phyloP scores from a whole-genome alignment of 1,139 yeast genomes.

The Oligophagozyma castellii region DNA sequence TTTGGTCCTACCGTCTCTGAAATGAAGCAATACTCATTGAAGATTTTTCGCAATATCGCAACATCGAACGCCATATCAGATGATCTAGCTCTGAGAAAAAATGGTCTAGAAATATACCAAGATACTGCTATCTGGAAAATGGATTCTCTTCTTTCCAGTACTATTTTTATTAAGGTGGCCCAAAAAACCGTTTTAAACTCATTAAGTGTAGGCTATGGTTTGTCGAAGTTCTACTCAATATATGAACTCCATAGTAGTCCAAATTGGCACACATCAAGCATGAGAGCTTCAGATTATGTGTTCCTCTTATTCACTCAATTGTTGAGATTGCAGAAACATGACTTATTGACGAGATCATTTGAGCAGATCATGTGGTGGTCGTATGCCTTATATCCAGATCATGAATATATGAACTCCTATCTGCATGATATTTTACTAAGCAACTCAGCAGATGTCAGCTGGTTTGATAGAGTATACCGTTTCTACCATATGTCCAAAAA shows the following conservation, averaged over 20 bases:
- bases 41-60: conserved; percentile 17
- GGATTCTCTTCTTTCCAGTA: conserved; percentile 17
- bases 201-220: conserved; percentile 13
- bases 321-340: conserved; percentile 24
- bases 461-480: conserved; percentile 29
- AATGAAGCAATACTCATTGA: conserved; percentile 12
- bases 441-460: conserved; percentile 16
- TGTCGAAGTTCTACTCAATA: conserved; percentile 7
- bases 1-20: conserved; percentile 37
- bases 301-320: conserved; percentile 29
- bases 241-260: conserved; percentile 25
- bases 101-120: conserved; percentile 16
- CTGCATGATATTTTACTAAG: conserved; percentile 26
- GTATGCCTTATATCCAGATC: conserved; percentile 27
- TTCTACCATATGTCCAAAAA: conserved; percentile 27
- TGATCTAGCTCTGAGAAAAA: conserved; percentile 12
- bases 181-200: conserved; percentile 17
- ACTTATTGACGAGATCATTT: conserved; percentile 19
- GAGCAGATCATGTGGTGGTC: conserved; percentile 32
- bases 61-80: conserved; percentile 15
- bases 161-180: conserved; percentile 11
- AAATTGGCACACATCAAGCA: conserved; percentile 27
- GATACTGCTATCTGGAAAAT: conserved; percentile 21
- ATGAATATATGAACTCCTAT: conserved; percentile 10
- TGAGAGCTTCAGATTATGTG: conserved; percentile 20